phyloP scores from a whole-genome alignment of 1,284 basidiomycete genomes.

The Bjerkandera adusta region DNA sequence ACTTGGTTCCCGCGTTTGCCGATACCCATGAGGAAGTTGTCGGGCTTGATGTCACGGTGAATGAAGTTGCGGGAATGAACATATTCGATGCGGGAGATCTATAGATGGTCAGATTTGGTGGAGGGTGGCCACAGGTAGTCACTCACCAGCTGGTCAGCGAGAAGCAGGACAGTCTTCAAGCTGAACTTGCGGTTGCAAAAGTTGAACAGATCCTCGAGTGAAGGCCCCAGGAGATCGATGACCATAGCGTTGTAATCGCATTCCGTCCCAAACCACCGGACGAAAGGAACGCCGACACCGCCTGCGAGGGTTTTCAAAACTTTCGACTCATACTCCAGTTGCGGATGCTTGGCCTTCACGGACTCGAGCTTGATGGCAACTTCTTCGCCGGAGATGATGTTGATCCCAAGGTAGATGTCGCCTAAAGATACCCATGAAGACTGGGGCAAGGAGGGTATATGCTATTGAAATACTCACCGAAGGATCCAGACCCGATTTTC shows the following conservation, averaged over 20 bases:
- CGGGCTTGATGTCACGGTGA: constrained; percentile 99
- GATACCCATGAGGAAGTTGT: constrained; percentile 99
- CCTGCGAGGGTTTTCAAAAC: constrained; percentile 97
- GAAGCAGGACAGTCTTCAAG: constrained; percentile 94
- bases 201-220: constrained; percentile 99
- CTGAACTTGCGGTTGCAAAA: constrained; percentile 99
- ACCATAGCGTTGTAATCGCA: constrained; percentile 99
- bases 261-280: constrained; percentile 98
- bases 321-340: constrained; percentile 98
- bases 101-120: constrained; percentile 13
- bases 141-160: constrained; percentile 94
- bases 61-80: constrained; percentile 99
- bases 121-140: no score
- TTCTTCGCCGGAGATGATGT: constrained; percentile 99
- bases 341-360: constrained; percentile 99
- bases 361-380: constrained; percentile 99
- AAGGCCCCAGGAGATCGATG: constrained; percentile 94
- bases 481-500: constrained; percentile 99
- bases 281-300: constrained; percentile 97
- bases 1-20: constrained; percentile 99
- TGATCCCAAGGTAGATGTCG: constrained; percentile 99
- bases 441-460: no score
- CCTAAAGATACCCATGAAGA: constrained; percentile 49
- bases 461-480: constrained; percentile 67
- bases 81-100: constrained; percentile 99